A percentile compares a stretch with the other conserved stretches of the same genome.
Evolutionary conservation across 306 rosid genomes (phyloP).

Genomic region (Cicer judaicum): DNA sequence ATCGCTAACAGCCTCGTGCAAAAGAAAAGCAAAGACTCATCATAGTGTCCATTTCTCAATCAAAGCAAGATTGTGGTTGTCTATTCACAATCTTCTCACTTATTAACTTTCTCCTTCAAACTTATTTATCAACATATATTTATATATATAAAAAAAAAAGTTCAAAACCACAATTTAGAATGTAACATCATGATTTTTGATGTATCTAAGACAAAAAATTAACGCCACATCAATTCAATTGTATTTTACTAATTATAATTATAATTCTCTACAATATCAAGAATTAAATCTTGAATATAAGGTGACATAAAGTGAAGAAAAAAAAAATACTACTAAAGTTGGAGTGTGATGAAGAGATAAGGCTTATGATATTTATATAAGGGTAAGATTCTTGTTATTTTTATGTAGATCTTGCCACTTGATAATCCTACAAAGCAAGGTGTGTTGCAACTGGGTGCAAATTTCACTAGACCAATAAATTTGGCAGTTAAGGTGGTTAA

Average conservation of each 20-base stretch:
- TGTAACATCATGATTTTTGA: not conserved
- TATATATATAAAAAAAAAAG: not conserved
- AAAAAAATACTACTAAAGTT: slow-evolving; percentile 6
- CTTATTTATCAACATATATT: slow-evolving; percentile 19
- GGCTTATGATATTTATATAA: not conserved
- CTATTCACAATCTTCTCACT: slow-evolving; percentile 49
- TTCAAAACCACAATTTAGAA: not conserved
- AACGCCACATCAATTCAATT: not conserved
- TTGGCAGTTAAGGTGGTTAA: slow-evolving; percentile 46
- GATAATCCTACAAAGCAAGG: slow-evolving; percentile 32
- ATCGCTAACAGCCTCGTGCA: slow-evolving; percentile 37
- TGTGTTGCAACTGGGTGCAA: slow-evolving; percentile 36
- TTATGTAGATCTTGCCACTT: slow-evolving; percentile 10
- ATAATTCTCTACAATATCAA: not conserved
- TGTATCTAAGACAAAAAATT: not conserved
- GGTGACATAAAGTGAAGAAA: slow-evolving; percentile 11
- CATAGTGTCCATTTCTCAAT: slow-evolving; percentile 44
- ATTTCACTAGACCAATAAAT: slow-evolving; percentile 44
- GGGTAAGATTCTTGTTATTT: slow-evolving; percentile 51
- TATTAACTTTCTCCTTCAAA: slow-evolving; percentile 29
- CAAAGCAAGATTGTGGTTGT: slow-evolving; percentile 44
- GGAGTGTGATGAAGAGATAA: slow-evolving; percentile 25
- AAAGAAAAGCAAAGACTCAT: slow-evolving; percentile 23
- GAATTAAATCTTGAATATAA: not conserved
- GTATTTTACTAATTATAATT: not conserved